A percentile compares a stretch with the other conserved stretches of the same genome.
Conservation (phyloP, 208 protist species). For the Trypanosoma avium region DNA sequence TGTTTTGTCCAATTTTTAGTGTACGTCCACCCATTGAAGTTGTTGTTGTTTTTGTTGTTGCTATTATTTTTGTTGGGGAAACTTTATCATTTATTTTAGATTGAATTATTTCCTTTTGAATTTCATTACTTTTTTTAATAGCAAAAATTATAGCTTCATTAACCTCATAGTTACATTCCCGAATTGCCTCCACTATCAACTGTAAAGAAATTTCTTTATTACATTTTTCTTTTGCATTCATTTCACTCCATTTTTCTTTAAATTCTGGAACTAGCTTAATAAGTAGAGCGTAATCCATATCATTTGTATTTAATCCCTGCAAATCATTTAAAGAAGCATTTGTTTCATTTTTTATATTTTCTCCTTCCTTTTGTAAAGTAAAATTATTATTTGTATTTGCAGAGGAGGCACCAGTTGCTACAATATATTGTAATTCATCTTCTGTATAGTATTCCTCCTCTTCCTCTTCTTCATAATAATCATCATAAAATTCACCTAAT, state of each 20-base stretch:
- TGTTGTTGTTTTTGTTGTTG: background rate
- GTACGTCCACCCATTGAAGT: background rate
- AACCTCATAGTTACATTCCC: conserved; percentile 61
- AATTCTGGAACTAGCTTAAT: conserved; percentile 38
- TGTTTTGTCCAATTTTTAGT: conserved; percentile 6
- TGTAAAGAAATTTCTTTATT: conserved; percentile 38
- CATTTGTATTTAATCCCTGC: conserved; percentile 28
- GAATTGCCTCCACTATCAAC: conserved; percentile 52
- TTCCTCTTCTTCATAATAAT: conserved; percentile 57
- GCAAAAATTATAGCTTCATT: conserved; percentile 28
- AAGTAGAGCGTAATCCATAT: conserved; percentile 64
- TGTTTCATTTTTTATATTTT: no score
- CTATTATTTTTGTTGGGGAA: background rate
- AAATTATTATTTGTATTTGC: background rate
- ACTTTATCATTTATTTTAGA: background rate
- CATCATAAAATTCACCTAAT: conserved; percentile 53
- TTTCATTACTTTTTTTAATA: conserved; percentile 31
- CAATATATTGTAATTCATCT: conserved; percentile 39
- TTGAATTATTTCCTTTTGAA: conserved; percentile 9
- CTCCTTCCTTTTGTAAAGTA: no score
- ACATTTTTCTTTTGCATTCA: conserved; percentile 15
- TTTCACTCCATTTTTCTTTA: conserved; percentile 40
- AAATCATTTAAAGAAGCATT: conserved; percentile 4
- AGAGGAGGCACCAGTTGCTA: conserved; percentile 10
- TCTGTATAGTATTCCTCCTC: conserved; percentile 50